Evolutionary conservation across 2,329 filamentous ascomycete genomes (phyloP).

Genomic region (Hymenoscyphus salicellus): DNA sequence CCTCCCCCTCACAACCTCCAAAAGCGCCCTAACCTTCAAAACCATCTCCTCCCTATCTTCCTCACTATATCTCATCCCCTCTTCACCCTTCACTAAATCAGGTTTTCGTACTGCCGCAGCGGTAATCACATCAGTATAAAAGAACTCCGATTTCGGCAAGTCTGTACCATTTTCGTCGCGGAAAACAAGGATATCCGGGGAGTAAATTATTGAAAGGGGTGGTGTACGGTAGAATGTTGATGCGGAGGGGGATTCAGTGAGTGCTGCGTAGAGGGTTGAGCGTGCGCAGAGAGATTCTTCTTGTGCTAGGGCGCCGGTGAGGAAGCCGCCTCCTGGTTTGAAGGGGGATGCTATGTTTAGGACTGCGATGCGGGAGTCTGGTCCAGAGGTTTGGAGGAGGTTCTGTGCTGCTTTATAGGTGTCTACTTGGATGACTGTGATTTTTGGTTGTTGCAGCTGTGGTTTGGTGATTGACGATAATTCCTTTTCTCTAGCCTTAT

Average conservation of each 20-base stretch:
- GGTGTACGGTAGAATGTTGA: slow-evolving; percentile 37
- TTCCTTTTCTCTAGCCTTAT: neutral
- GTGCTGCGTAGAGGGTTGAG: slow-evolving; percentile 50
- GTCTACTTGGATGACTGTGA: slow-evolving; percentile 53
- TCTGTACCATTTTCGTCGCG: slow-evolving; percentile 41
- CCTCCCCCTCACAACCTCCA: slow-evolving; percentile 44
- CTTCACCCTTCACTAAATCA: slow-evolving; percentile 11
- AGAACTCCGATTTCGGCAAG: slow-evolving; percentile 39
- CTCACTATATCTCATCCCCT: slow-evolving; percentile 28
- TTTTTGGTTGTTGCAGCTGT: slow-evolving; percentile 6
- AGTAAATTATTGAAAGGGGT: slow-evolving; percentile 52
- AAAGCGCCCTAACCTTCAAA: slow-evolving; percentile 37
- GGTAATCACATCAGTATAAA: slow-evolving; percentile 30
- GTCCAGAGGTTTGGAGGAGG: slow-evolving; percentile 32
- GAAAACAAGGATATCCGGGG: slow-evolving; percentile 54
- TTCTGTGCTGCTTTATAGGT: slow-evolving; percentile 54
- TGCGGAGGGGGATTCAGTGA: slow-evolving; percentile 40
- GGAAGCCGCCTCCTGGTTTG: slow-evolving; percentile 61
- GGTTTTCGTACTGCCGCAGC: slow-evolving; percentile 24
- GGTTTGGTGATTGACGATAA: neutral
- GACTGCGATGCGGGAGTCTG: slow-evolving; percentile 49
- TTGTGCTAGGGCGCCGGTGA: slow-evolving; percentile 60
- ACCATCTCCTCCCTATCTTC: slow-evolving; percentile 29
- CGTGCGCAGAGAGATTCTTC: slow-evolving; percentile 69
- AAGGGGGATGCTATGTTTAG: slow-evolving; percentile 64